phyloP scores from a whole-genome alignment of 306 rosid genomes.

The Fragaria nilgerrensis region DNA sequence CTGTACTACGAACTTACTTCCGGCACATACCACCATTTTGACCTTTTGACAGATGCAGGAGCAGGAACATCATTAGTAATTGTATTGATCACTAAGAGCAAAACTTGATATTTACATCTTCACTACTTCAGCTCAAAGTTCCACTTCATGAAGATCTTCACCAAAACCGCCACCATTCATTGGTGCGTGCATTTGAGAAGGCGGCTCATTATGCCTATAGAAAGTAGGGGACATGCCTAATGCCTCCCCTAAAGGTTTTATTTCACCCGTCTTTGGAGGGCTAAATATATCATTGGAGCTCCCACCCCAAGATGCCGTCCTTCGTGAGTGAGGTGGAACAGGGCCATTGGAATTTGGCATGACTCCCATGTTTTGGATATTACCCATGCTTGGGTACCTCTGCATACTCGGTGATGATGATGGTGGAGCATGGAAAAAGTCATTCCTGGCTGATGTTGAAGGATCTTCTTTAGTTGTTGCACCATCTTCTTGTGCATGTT shows the following conservation, averaged over 20 bases:
- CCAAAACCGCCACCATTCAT: slow-evolving; percentile 51
- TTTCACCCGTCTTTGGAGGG: slow-evolving; percentile 39
- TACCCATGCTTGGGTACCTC: slow-evolving; percentile 66
- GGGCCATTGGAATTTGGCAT: slow-evolving; percentile 20
- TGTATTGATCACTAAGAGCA: slow-evolving; percentile 49
- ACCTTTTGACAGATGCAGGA: slow-evolving; percentile 43
- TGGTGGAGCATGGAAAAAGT: slow-evolving; percentile 43
- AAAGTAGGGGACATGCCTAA: slow-evolving; percentile 47
- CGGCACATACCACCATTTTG: slow-evolving; percentile 33
- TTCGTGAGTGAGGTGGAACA: slow-evolving; percentile 46
- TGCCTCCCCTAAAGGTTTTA: slow-evolving; percentile 46
- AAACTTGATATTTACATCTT: slow-evolving; percentile 78
- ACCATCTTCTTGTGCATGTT: slow-evolving; percentile 57
- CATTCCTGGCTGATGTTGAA: slow-evolving; percentile 44
- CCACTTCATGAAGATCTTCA: slow-evolving; percentile 85
- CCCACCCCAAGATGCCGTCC: slow-evolving; percentile 87
- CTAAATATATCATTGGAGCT: slow-evolving; percentile 47
- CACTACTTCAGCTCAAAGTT: slow-evolving; percentile 56
- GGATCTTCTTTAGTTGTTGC: slow-evolving; percentile 27
- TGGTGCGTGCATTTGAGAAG: slow-evolving; percentile 33
- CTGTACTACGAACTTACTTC: slow-evolving; percentile 34
- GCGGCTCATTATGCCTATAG: slow-evolving; percentile 42
- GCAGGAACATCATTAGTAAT: slow-evolving; percentile 44
- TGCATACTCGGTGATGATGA: slow-evolving; percentile 37
- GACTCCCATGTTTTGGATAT: slow-evolving; percentile 43